Evolutionary conservation across 192 early-diverging fungal genomes (phyloP).

Genomic region (Phycomyces blakesleeanus): DNA sequence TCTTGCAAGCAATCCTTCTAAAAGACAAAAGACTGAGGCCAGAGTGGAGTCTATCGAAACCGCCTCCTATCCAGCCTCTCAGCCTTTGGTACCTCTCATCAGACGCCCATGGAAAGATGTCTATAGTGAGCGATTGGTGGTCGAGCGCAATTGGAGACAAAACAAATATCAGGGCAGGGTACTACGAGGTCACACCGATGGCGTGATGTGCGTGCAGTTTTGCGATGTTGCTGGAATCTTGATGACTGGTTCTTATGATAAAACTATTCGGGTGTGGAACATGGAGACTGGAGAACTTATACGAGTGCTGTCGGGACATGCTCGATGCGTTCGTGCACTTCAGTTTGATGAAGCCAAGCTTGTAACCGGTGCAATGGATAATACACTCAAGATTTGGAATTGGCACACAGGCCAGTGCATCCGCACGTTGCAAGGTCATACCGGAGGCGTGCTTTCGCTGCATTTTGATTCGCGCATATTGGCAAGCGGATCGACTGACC

Average conservation of each 20-base stretch:
- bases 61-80: slow-evolving; percentile 22
- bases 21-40: slow-evolving; percentile 8
- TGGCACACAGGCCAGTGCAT: slow-evolving; percentile 85
- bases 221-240: slow-evolving; percentile 66
- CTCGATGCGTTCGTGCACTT: slow-evolving; percentile 77
- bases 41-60: not conserved
- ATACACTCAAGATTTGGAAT: slow-evolving; percentile 91
- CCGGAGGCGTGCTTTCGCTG: slow-evolving; percentile 77
- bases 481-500: slow-evolving; percentile 82
- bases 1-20: not conserved
- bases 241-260: slow-evolving; percentile 87
- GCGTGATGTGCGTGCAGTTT: slow-evolving; percentile 87
- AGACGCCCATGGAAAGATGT: slow-evolving; percentile 92
- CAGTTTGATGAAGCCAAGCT: slow-evolving; percentile 95
- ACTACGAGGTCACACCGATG: slow-evolving; percentile 81
- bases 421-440: slow-evolving; percentile 72
- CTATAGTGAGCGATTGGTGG: slow-evolving; percentile 86
- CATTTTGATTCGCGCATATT: slow-evolving; percentile 77
- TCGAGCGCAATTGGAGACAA: slow-evolving; percentile 94
- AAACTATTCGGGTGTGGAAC: slow-evolving; percentile 86
- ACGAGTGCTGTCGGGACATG: slow-evolving; percentile 79
- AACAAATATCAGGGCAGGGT: slow-evolving; percentile 63
- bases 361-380: slow-evolving; percentile 89
- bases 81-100: slow-evolving; percentile 14
- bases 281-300: slow-evolving; percentile 78